Base-by-base conservation (phyloP, 257 asterid species). In the Ehretia macrophylla region DNA sequence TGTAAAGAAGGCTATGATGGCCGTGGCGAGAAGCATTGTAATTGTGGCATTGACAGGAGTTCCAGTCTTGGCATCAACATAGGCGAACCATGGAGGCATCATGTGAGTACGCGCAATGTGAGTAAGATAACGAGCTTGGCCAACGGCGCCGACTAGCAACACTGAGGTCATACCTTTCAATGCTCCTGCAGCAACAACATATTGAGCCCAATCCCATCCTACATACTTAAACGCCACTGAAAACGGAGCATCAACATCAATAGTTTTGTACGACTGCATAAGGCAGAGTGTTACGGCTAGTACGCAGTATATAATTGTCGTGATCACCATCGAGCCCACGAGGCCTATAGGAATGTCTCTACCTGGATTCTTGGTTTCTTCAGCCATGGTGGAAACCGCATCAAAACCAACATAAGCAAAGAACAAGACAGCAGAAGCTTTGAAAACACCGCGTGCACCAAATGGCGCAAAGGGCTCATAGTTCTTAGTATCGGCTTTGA, bases 21-120 rank as follows among this genome's bases (percentile, higher is more conserved):
- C 85, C 4, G 94, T 82, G 8, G 78, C 77, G 3, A 61, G 16
- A 53, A 81, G 78, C 88, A 84, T 79, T 11, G 63, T 66, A 0
- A 73, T 48, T 0, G 88, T 84, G 32, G 95, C 95, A 32, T 76
- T 79, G 38, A 83, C 57, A 0, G 91, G 95, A 2, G 95, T 85
- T 27, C 85, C 84, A 0, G 91, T 85, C 54, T 67, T 81, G 22
- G 69, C 66, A 23, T 83, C 63, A 5, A 85, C 91, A 46, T 71
- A 66, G 1, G 85, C 86, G n/a, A 85, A 79, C 95, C 91, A 83
- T 0, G 95, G 91, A 14, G 91, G 95, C 80, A 85, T 70, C 91
- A 81, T 79, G 20, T 83, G 91, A 0, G 91, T 75, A 8, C 95
- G 84, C 0, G 88, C 81, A 14, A 85, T 83, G 66, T 83, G 91